phyloP scores from a whole-genome alignment of 495 filamentous ascomycete genomes.

The Diplogelasinospora grovesii region DNA sequence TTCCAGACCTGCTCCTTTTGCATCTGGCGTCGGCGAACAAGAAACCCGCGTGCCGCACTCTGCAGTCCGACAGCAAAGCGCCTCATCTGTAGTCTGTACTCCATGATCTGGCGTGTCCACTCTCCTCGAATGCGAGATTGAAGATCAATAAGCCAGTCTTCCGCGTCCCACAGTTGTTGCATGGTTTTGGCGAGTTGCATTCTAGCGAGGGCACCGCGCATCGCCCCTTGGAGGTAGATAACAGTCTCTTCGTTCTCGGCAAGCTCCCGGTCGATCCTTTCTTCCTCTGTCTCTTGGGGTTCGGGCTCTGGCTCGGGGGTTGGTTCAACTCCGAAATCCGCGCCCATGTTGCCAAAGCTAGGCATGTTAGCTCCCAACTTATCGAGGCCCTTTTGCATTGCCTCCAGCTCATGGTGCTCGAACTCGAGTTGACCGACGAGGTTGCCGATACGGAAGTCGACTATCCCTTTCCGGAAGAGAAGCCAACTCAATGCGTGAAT shows the following conservation, averaged over 20 bases:
- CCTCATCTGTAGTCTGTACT: conserved; percentile 73
- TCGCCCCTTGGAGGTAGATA: conserved; percentile 76
- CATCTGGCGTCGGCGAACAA: conserved; percentile 59
- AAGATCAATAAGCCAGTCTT: conserved; percentile 68
- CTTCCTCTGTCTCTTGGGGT: conserved; percentile 81
- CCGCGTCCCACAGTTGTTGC: conserved; percentile 86
- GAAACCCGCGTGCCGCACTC: conserved; percentile 70
- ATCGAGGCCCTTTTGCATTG: conserved; percentile 92
- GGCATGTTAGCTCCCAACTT: conserved; percentile 93
- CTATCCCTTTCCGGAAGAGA: conserved; percentile 86
- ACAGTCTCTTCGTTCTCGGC: conserved; percentile 65
- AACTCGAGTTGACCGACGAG: conserved; percentile 96
- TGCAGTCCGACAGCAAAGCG: conserved; percentile 70
- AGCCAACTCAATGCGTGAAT: conserved; percentile 96
- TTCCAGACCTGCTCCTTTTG: conserved; percentile 61
- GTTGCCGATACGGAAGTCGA: conserved; percentile 96
- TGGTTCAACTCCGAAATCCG: conserved; percentile 69
- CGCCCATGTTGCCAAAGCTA: conserved; percentile 94
- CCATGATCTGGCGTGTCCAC: conserved; percentile 60
- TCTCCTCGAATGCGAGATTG: conserved; percentile 78
- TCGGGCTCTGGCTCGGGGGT: conserved; percentile 50
- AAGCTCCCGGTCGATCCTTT: conserved; percentile 78
- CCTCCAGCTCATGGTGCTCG: conserved; percentile 94
- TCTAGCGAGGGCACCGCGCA: conserved; percentile 73
- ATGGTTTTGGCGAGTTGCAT: conserved; percentile 74